phyloP scores from a whole-genome alignment of 805 yeast species.

The Ogataea naganishii region DNA sequence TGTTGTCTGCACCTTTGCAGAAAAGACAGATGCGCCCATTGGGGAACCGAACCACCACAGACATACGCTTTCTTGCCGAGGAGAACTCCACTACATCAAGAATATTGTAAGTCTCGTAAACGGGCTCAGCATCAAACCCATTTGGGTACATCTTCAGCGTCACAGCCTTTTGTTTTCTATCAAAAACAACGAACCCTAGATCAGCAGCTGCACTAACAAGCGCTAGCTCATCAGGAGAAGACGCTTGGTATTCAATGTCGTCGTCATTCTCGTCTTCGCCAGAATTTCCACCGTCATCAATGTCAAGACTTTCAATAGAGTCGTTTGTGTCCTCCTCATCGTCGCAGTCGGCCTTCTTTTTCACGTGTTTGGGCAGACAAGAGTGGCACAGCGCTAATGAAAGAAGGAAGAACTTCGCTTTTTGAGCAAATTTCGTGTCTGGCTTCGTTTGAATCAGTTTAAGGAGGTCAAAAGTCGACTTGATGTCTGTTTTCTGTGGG shows the following conservation, averaged over 20 bases:
- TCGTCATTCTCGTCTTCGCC: slow-evolving; percentile 27
- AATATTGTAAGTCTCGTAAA: slow-evolving; percentile 61
- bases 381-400: slow-evolving; percentile 84
- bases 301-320: slow-evolving; percentile 1
- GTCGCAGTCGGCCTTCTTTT: slow-evolving; percentile 1
- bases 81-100: slow-evolving; percentile 81
- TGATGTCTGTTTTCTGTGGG: slow-evolving; percentile 30
- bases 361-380: slow-evolving; percentile 62
- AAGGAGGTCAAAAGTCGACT: slow-evolving; percentile 59
- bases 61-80: slow-evolving; percentile 89
- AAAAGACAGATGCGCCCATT: slow-evolving; percentile 65
- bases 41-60: slow-evolving; percentile 72
- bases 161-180: slow-evolving; percentile 51
- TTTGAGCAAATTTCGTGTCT: slow-evolving; percentile 54
- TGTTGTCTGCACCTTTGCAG: slow-evolving; percentile 94
- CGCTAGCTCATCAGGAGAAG: slow-evolving; percentile 96
- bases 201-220: slow-evolving; percentile 92
- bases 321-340: slow-evolving; percentile 2
- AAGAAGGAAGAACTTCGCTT: slow-evolving; percentile 71
- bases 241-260: slow-evolving; percentile 74
- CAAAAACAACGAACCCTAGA: slow-evolving; percentile 79
- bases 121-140: slow-evolving; percentile 63
- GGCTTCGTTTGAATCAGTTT: slow-evolving; percentile 68
- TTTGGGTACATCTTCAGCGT: slow-evolving; percentile 73
- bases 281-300: slow-evolving; percentile 6